A percentile compares a stretch with the other conserved stretches of the same genome.
Conservation (phyloP, 768 basidiomycete genomes). For the Naganishia antarctica region DNA sequence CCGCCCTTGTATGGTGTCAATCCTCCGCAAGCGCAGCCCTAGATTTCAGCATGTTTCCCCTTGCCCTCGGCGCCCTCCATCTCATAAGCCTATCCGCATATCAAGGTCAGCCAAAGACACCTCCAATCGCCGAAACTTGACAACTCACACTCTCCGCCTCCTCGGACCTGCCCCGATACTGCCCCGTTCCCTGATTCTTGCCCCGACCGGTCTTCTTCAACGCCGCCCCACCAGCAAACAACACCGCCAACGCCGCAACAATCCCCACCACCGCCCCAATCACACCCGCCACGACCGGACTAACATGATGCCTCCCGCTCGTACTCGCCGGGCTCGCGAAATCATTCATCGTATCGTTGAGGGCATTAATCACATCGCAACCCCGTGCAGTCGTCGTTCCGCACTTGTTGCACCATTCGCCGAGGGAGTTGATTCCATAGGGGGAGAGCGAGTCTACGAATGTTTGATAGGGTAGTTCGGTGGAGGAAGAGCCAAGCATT, state of each 20-base stretch:
- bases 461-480: conserved; percentile 28
- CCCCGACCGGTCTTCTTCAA: conserved; percentile 7
- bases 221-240: conserved; percentile 10
- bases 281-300: conserved; percentile 37
- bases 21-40: no score
- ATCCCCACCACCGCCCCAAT: conserved; percentile 40
- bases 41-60: conserved; percentile 21
- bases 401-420: conserved; percentile 32
- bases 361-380: conserved; percentile 29
- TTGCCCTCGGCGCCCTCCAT: conserved; percentile 13
- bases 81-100: conserved; percentile 17
- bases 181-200: neutral
- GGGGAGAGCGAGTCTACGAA: conserved; percentile 34
- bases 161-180: neutral
- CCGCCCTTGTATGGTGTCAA: no score
- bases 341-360: conserved; percentile 20
- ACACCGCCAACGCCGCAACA: conserved; percentile 25
- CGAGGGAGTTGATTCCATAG: conserved; percentile 31
- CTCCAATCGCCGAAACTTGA: neutral
- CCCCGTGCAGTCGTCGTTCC: conserved; percentile 29
- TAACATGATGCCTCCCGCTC: conserved; percentile 29
- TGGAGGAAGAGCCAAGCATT: conserved; percentile 28
- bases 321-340: conserved; percentile 27
- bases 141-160: conserved; percentile 11
- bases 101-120: neutral